phyloP scores from a whole-genome alignment of 2,329 filamentous ascomycete genomes.

The Pseudogymnoascus sp. region DNA sequence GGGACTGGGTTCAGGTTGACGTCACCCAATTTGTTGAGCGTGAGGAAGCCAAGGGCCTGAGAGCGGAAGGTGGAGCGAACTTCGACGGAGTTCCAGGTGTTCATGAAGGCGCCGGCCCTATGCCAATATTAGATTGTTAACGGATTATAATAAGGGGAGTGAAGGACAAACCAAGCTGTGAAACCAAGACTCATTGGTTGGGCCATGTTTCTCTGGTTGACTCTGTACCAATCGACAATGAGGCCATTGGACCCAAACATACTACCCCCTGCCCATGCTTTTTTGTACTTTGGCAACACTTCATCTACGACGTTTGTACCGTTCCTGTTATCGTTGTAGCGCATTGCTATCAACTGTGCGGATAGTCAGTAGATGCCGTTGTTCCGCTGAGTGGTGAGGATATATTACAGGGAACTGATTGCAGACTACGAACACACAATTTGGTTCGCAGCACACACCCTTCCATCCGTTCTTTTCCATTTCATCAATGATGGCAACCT shows the following conservation, averaged over 20 bases:
- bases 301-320: constrained; percentile 28
- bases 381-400: neutral
- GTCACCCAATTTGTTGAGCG: constrained; percentile 18
- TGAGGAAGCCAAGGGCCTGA: constrained; percentile 26
- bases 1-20: constrained; percentile 21
- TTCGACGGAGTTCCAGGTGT: constrained; percentile 31
- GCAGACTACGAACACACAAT: constrained; percentile 34
- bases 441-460: constrained; percentile 38
- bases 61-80: constrained; percentile 23
- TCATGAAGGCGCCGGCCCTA: constrained; percentile 31
- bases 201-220: constrained; percentile 25
- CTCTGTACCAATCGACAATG: constrained; percentile 22
- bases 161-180: constrained; percentile 26
- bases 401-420: constrained; percentile 36
- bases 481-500: constrained; percentile 30
- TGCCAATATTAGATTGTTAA: neutral
- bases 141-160: constrained; percentile 5
- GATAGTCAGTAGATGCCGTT: constrained; percentile 4
- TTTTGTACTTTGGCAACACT: constrained; percentile 33
- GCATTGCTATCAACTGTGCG: constrained; percentile 31
- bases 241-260: constrained; percentile 27
- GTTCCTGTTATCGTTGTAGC: constrained; percentile 31
- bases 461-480: constrained; percentile 35
- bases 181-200: constrained; percentile 19
- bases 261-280: constrained; percentile 29